phyloP scores from a whole-genome alignment of 768 basidiomycete genomes.

The Tylopilus balloui region DNA sequence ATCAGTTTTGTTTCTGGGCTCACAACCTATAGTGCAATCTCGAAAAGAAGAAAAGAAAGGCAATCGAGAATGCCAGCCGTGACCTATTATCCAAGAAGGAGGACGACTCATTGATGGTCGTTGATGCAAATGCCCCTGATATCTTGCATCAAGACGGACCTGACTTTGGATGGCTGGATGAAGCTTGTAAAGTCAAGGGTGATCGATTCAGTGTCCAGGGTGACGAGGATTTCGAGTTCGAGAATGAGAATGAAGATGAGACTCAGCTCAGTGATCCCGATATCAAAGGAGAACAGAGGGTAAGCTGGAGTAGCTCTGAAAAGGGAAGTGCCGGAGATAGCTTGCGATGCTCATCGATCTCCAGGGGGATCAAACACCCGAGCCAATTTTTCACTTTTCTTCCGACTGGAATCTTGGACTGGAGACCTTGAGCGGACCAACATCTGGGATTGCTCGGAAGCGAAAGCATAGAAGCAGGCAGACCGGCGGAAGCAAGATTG shows the following conservation, averaged over 20 bases:
- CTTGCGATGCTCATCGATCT: conserved; percentile 1
- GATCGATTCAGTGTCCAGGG: conserved; percentile 18
- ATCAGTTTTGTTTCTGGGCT: background rate
- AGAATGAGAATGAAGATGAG: conserved; percentile 22
- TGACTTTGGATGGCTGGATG: conserved; percentile 26
- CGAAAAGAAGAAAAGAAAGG: conserved; percentile 27
- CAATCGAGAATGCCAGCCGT: conserved; percentile 13
- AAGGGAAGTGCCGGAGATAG: background rate
- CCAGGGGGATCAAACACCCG: conserved; percentile 4
- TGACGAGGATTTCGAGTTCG: conserved; percentile 11
- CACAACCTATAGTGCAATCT: conserved; percentile 16
- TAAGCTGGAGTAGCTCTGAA: background rate
- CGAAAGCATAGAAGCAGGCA: conserved; percentile 9
- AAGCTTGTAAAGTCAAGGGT: conserved; percentile 27
- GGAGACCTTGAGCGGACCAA: conserved; percentile 7
- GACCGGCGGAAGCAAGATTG: conserved; percentile 16
- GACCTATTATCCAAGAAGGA: conserved; percentile 13
- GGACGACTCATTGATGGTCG: conserved; percentile 29
- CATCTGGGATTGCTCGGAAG: conserved; percentile 8
- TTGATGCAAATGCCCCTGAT: conserved; percentile 27
- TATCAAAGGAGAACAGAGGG: conserved; percentile 8
- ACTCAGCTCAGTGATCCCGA: background rate
- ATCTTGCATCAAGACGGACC: conserved; percentile 6
- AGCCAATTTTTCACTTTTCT: conserved; percentile 7
- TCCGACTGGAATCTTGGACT: conserved; percentile 23